Base-by-base conservation (phyloP, 2,329 filamentous ascomycete genomes). In the Xylariaceae sp. region DNA sequence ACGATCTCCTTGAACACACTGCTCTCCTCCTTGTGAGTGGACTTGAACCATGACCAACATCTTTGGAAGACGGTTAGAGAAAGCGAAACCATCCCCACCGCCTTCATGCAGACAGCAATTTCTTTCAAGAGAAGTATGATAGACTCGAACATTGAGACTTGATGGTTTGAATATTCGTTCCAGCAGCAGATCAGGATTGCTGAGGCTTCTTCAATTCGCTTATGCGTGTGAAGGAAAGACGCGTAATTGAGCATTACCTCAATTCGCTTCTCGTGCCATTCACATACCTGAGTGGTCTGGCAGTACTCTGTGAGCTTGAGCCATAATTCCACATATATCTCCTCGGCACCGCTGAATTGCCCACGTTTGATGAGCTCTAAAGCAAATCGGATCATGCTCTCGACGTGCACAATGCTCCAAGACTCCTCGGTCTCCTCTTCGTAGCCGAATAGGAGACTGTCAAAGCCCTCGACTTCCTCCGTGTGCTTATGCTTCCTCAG, bases 41-140 rank as follows among this genome's bases (percentile, higher is more conserved):
- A 58, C 41, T 58, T 58, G 35, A 58, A 58, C 56, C 56, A 58
- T 10, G 56, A 58, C 52, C 52, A 58, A 48, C 56, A 58, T 32
- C 53, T 32, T 30, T 58, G 56, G 43, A 56, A 58, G 1, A 58
- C 56, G 1, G 56, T 58, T 13, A 58, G 56, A 1, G 56, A 56
- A 11, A 58, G 52, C 4, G 56, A 56, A 32, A 42, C 21, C 53
- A 58, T 42, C 0, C 53, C 53, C 11, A 58, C 53, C 0, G 13
- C 13, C 41, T 42, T 53, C 53, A 58, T 52, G 7, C 32, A 47
- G 30, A 56, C 27, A 8, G 53, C 56, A 7, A 58, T 20, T 11
- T 58, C 48, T 20, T 56, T 56, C 29, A 58, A 37, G 6, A 52
- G 49, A 32, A 58, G 40, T 5, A 58, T 44, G 27, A 58, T 53